A percentile compares a stretch with the other conserved stretches of the same genome.
phyloP scores from a whole-genome alignment of 78 protist species.

The Guillardia theta region DNA sequence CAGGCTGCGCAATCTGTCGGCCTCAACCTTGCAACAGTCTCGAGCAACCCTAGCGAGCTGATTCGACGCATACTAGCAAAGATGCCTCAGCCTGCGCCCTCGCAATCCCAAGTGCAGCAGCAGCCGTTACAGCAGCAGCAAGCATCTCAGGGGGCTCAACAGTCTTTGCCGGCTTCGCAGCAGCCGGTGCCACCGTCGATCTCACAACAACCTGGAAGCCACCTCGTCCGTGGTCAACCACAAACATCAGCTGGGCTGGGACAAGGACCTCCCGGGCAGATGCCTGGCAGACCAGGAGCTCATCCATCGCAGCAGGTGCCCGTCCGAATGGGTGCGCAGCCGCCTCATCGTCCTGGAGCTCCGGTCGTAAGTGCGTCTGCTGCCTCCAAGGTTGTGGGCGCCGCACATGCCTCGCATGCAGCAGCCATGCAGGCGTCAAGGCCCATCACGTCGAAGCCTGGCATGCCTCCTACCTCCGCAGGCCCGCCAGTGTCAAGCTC shows the following conservation, averaged over 20 bases:
- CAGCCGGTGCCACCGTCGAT: too few species aligned
- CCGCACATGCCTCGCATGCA: background rate
- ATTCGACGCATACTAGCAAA: background rate
- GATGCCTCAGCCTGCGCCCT: too few species aligned
- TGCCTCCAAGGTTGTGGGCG: background rate
- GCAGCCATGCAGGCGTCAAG: background rate
- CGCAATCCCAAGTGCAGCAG: background rate
- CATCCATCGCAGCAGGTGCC: background rate
- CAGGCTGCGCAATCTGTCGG: background rate
- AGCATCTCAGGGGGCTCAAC: too few species aligned
- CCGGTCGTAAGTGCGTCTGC: background rate
- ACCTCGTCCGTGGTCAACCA: too few species aligned
- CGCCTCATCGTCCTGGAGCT: background rate
- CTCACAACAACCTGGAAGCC: too few species aligned
- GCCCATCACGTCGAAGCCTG: background rate
- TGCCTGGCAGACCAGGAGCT: background rate
- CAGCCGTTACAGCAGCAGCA: too few species aligned
- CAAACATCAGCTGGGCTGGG: background rate
- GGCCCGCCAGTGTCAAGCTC: background rate
- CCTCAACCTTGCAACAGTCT: background rate
- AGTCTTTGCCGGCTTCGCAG: too few species aligned
- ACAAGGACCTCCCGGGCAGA: background rate
- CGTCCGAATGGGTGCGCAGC: background rate
- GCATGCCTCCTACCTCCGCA: background rate
- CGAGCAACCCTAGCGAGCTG: background rate